A percentile compares a stretch with the other conserved stretches of the same genome.
phyloP scores from a whole-genome alignment of 192 early-diverging fungal genomes.

The Bifiguratus adelaidae region DNA sequence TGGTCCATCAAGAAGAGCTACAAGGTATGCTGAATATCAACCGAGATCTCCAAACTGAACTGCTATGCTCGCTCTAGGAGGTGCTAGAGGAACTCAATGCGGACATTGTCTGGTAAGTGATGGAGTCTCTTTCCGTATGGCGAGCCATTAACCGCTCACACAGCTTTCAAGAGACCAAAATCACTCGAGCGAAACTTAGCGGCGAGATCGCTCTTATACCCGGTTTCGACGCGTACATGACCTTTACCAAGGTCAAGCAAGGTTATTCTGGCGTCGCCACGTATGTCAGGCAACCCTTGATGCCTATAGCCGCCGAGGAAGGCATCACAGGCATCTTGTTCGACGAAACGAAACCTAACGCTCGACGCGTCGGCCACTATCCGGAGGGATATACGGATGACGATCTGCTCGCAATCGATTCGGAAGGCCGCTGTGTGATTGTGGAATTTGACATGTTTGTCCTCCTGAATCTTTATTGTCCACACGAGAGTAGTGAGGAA shows the following conservation, averaged over 20 bases:
- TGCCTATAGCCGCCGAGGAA: conserved; percentile 52
- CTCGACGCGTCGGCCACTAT: conserved; percentile 2
- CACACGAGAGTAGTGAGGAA: conserved; percentile 34
- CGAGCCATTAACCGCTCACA: conserved; percentile 4
- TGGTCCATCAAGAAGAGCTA: conserved; percentile 35
- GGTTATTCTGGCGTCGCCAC: conserved; percentile 68
- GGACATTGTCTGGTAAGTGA: conserved; percentile 9
- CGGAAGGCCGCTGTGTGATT: conserved; percentile 60
- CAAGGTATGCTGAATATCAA: conserved; percentile 10
- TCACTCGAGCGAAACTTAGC: conserved; percentile 39
- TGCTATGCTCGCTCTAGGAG: conserved; percentile 1
- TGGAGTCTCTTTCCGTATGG: background rate
- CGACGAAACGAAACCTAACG: background rate
- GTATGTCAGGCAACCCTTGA: conserved; percentile 37
- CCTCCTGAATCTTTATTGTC: conserved; percentile 66
- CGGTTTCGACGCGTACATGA: conserved; percentile 65
- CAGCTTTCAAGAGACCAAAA: conserved; percentile 77
- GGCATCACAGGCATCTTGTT: conserved; percentile 47
- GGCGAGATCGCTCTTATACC: conserved; percentile 47
- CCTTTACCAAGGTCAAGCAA: conserved; percentile 37
- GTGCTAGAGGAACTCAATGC: conserved; percentile 5
- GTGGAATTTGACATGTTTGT: conserved; percentile 69
- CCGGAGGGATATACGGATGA: conserved; percentile 1
- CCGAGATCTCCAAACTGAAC: background rate
- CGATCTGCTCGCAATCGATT: conserved; percentile 40